Percentiles rank a stretch among this genome's conserved stretches.
phyloP scores from a whole-genome alignment of 306 rosid species.

The Quercus mongolica region DNA sequence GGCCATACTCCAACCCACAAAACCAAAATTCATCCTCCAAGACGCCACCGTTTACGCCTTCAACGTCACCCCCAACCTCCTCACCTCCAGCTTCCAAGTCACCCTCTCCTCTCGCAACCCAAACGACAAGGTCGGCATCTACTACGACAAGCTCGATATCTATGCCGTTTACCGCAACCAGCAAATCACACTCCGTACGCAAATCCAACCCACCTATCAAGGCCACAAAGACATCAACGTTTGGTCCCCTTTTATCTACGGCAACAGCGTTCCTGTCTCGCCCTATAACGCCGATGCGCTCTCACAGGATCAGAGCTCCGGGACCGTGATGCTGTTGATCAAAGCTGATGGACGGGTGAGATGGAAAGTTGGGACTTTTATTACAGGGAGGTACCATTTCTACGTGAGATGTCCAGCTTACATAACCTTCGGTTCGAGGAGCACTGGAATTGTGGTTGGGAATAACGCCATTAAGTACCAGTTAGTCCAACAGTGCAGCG shows the following conservation, averaged over 20 bases:
- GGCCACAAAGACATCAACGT: constrained; percentile 74
- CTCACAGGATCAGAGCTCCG: constrained; percentile 44
- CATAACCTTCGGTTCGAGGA: constrained; percentile 38
- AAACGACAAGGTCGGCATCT: constrained; percentile 71
- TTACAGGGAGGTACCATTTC: constrained; percentile 60
- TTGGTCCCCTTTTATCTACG: constrained; percentile 90
- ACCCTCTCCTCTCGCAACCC: constrained; percentile 81
- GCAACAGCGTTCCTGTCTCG: constrained; percentile 66
- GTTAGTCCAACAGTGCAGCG: constrained; percentile 59
- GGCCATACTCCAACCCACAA: constrained; percentile 69
- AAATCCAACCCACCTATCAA: constrained; percentile 71
- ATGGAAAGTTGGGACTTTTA: constrained; percentile 75
- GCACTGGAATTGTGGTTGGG: constrained; percentile 36
- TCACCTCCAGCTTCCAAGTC: constrained; percentile 71
- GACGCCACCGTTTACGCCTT: constrained; percentile 88
- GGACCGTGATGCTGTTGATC: constrained; percentile 38
- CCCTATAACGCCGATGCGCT: constrained; percentile 52
- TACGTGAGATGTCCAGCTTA: constrained; percentile 67
- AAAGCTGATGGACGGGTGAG: constrained; percentile 73
- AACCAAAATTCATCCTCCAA: constrained; percentile 74
- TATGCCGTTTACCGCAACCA: constrained; percentile 62
- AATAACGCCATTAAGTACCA: constrained; percentile 71
- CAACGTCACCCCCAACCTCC: constrained; percentile 66
- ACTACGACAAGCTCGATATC: constrained; percentile 77
- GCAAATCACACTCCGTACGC: constrained; percentile 65